phyloP scores from a whole-genome alignment of 1,284 basidiomycete genomes.

The Neonothopanus nambi region DNA sequence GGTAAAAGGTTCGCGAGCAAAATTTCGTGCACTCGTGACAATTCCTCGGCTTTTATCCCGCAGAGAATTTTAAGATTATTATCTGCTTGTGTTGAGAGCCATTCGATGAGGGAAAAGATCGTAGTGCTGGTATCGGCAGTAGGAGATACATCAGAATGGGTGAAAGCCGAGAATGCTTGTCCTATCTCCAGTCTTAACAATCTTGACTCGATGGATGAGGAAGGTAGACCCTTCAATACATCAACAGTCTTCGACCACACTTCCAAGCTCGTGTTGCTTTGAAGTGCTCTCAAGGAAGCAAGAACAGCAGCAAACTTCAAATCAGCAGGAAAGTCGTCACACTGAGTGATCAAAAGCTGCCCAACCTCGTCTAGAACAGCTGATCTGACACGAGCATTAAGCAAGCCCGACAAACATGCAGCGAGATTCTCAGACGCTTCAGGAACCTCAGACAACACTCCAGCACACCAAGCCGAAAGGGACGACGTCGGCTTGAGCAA shows the following conservation, averaged over 20 bases:
- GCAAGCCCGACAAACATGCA: conserved; percentile 29
- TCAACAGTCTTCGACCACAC: conserved; percentile 23
- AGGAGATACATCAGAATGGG: conserved; percentile 27
- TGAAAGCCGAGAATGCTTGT: conserved; percentile 32
- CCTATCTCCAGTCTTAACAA: conserved; percentile 39
- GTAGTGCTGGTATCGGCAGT: conserved; percentile 29
- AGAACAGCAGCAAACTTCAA: conserved; percentile 48
- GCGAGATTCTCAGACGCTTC: conserved; percentile 32
- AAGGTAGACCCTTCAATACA: conserved; percentile 31
- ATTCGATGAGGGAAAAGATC: conserved; percentile 46
- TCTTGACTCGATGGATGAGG: conserved; percentile 25
- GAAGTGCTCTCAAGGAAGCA: conserved; percentile 39
- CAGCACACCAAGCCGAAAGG: conserved; percentile 13
- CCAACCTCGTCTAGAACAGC: conserved; percentile 26
- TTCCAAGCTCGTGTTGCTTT: conserved; percentile 26
- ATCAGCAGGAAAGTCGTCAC: conserved; percentile 34
- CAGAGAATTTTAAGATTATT: conserved; percentile 38
- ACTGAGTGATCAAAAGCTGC: conserved; percentile 18
- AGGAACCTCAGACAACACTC: conserved; percentile 16
- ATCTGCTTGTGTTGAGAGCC: conserved; percentile 42
- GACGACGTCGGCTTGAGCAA: conserved; percentile 12
- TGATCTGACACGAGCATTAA: conserved; percentile 38
- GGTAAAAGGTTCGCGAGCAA: conserved; percentile 28
- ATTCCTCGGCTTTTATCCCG: conserved; percentile 39
- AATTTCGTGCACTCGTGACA: conserved; percentile 35